Evolutionary conservation across 345 rosid genomes (phyloP), one percentile per base, ranked within the genome.

Genomic region (Hevea brasiliensis): DNA sequence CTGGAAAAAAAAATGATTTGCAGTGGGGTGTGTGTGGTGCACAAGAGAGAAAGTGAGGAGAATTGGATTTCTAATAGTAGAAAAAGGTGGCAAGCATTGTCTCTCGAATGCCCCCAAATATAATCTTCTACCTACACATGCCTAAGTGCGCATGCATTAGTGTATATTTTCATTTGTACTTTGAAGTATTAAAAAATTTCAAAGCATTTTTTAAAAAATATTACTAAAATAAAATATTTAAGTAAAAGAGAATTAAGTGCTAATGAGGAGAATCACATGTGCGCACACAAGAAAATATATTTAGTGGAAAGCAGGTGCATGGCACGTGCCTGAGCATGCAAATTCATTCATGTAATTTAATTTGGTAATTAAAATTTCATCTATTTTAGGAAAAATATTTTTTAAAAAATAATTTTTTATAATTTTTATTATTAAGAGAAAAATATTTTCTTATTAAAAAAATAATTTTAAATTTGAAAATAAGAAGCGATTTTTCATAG

Each of bases 61-160:
- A n/a, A 61, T 50, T 65, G 20, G 11, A 45, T 45, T 13, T 54
- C 26, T 54, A 54, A n/a, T 54, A 54, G 58, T 54, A 54, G 58
- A 54, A 54, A 15, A 13, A 27, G 6, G 2, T 26, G 11, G 37
- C 26, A 2, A 45, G 17, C 50, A 11, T 2, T 2, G 54, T 50
- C 54, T 20, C 17, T 14, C n/a, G 17, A 47, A 3, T 7, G 26
- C 27, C 32, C 0, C n/a, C 10, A 29, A 29, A 60, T 60, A 32
- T 60, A 32, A 18, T 61, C 65, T 17, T n/a, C n/a, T 61, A 32
- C 42, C 44, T 32, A 61, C 29, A 57, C 24, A 57, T 23, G 23
- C 23, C 35, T 10, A 61, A 15, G 65, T 61, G 65, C 65, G 65
- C 65, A 61, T 61, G 65, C 60, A 56, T 32, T 61, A 2, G 37